phyloP scores from a whole-genome alignment of 345 rosid genomes.

The Eutrema japonicum region DNA sequence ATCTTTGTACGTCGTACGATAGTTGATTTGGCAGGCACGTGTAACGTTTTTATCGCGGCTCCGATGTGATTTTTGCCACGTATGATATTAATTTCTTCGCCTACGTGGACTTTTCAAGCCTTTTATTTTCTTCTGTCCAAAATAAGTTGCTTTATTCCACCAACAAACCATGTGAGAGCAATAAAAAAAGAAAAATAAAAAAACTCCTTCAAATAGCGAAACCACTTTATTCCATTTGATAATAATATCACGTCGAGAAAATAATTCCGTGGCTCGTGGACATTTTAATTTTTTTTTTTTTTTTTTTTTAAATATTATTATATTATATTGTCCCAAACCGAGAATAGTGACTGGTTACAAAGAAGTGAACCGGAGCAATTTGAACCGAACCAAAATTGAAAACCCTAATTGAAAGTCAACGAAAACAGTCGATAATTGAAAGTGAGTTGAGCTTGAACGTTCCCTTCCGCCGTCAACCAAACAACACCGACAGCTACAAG shows the following conservation, averaged over 20 bases:
- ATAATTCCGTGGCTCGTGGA: constrained; percentile 6
- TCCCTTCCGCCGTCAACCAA: too few relatives aligned
- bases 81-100: constrained; percentile 13
- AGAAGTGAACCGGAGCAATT: too few relatives aligned
- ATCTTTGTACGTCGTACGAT: not conserved
- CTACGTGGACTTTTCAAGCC: constrained; percentile 21
- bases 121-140: not conserved
- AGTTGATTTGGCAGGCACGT: constrained; percentile 9
- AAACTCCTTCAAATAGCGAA: constrained; percentile 29
- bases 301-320: too few relatives aligned
- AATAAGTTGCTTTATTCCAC: constrained; percentile 35
- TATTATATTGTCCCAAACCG: too few relatives aligned
- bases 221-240: constrained; percentile 37
- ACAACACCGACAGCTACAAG: too few relatives aligned
- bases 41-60: not conserved
- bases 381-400: too few relatives aligned
- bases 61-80: constrained; percentile 18
- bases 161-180: constrained; percentile 42
- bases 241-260: constrained; percentile 30
- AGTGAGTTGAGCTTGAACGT: too few relatives aligned
- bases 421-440: too few relatives aligned
- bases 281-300: not conserved
- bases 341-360: too few relatives aligned
- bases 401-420: too few relatives aligned
- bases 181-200: not conserved